Base-by-base conservation (phyloP, 257 asterid genomes). In the Solanum ahanhuiri region DNA sequence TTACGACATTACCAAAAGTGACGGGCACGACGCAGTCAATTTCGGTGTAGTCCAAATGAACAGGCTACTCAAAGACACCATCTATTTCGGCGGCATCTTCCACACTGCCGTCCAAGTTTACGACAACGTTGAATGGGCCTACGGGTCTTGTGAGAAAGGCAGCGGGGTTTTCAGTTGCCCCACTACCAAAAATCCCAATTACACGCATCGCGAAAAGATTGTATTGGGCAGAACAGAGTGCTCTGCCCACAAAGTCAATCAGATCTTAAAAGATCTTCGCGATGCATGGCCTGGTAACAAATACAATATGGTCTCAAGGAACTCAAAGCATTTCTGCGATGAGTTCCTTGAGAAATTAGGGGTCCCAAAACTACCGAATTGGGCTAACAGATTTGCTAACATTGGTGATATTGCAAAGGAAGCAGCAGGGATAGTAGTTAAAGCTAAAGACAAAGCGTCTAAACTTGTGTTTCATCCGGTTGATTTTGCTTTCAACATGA, bases 61-160 rank as follows among this genome's bases (percentile, higher is more conserved):
- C 82, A 85, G 2, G 43, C 67, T 45, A 5, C 41, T 66, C 4
- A 85, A 85, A 45, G 70, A 85, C 33, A 15, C 4, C 9, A 43
- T 85, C 34, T 18, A 33, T 31, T 34, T 85, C 18, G 87, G 87
- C 20, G 83, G 87, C 48, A 34, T 85, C 51, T 85, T 85, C 64
- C 87, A 85, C 20, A 71, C 33, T 7, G 87, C 70, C 10, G 87
- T 85, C 34, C 71, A 85, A 72, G 20, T 85, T 45, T 69, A 85
- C 63, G 87, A 43, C 48, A 76, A 70, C 64, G 87, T 39, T 1
- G 83, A 85, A 85, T 85, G 87, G 87, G 70, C 82, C 15, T 85
- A 85, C 25, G 51, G 82, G 17, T n/a, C 31, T 3, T 34, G 83
- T 41, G 34, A 48, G 0, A 20, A 20, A 12, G 87, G 87, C 51